Evolutionary conservation across 768 basidiomycete species (phyloP), one percentile per base, ranked within the genome.

Genomic region (Boletus rex-veris): DNA sequence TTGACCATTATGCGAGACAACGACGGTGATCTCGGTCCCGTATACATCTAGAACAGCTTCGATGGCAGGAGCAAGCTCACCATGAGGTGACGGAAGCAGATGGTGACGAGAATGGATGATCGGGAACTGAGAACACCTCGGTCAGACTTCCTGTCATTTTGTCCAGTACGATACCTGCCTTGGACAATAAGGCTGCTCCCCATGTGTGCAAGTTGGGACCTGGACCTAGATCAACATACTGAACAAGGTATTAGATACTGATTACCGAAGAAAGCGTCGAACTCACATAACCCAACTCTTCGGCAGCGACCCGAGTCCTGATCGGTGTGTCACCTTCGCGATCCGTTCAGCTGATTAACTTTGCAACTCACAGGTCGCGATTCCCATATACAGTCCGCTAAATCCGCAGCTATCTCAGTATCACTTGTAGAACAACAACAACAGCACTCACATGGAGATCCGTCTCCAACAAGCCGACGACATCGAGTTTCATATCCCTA

Each of bases 1-100:
- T 79, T 96, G 93, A 7, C 93, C 93, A 65, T 96, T 95, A 60
- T 96, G 93, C 0, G 90, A 79, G 10, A 95, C 88, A n/a, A 95
- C 76, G 0, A 94, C 90, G 6, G 85, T 85, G 16, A 94, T 81
- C 48, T 81, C 78, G 1, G 84, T 85, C 1, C 92, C 91, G 58
- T 84, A 87, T 7, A 92, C 76, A 48, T 93, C 87, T 14, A 95
- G 73, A 3, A 89, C 78, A 4, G 92, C 92, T 68, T 92, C 88
- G 31, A 95, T 95, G 2, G 92, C 92, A 0, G 92, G 92, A 3
- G 91, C 92, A 24, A 95, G 82, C 67, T 94, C 92, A 8, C 90
- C 89, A 52, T 80, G 68, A 18, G 93, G 93, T 1, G 92, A 94
- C 0, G 93, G 92, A 38, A 95, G 78, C 1, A 95, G 77, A 64